Conservation (phyloP, 306 rosid species). For the Parietaria judaica region DNA sequence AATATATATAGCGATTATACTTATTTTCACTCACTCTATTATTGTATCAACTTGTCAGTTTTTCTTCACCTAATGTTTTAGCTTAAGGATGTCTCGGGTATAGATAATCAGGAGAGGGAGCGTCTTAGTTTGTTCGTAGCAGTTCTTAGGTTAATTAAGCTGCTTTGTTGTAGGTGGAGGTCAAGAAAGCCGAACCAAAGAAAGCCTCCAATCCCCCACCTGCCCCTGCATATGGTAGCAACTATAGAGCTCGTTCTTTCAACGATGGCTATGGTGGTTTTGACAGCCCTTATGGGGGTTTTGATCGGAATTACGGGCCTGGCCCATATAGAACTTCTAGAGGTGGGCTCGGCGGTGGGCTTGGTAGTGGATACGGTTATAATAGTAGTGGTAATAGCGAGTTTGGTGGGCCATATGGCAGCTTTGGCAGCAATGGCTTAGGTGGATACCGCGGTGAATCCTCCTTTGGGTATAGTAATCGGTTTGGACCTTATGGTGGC, state of each 20-base stretch:
- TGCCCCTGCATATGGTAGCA: constrained; percentile 84
- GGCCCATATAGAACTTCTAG: constrained; percentile 81
- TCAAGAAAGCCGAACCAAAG: constrained; percentile 99
- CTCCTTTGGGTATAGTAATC: constrained; percentile 49
- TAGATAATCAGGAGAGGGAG: constrained; percentile 35
- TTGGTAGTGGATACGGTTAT: constrained; percentile 52
- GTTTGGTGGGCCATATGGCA: constrained; percentile 49
- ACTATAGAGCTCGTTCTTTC: constrained; percentile 89
- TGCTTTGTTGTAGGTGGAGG: constrained; percentile 99
- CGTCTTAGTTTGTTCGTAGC: constrained; percentile 25
- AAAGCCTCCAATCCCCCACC: constrained; percentile 87
- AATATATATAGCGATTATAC: background rate
- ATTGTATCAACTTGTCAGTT: background rate
- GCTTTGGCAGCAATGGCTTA: constrained; percentile 52
- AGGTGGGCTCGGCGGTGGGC: constrained; percentile 62
- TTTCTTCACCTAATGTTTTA: constrained; percentile 22
- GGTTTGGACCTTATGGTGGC: constrained; percentile 50
- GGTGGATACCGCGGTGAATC: constrained; percentile 54
- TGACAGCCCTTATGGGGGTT: constrained; percentile 75
- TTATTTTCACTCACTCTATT: constrained; percentile 11
- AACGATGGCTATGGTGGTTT: constrained; percentile 71
- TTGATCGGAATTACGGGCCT: constrained; percentile 68
- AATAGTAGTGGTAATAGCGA: constrained; percentile 41
- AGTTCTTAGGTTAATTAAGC: constrained; percentile 75
- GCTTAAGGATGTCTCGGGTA: constrained; percentile 41